These are phyloP conservation scores for Exserohilum rostratum DNA, from an alignment of 2,329 filamentous ascomycete genomes.

Conservation along the genomic window DNA sequence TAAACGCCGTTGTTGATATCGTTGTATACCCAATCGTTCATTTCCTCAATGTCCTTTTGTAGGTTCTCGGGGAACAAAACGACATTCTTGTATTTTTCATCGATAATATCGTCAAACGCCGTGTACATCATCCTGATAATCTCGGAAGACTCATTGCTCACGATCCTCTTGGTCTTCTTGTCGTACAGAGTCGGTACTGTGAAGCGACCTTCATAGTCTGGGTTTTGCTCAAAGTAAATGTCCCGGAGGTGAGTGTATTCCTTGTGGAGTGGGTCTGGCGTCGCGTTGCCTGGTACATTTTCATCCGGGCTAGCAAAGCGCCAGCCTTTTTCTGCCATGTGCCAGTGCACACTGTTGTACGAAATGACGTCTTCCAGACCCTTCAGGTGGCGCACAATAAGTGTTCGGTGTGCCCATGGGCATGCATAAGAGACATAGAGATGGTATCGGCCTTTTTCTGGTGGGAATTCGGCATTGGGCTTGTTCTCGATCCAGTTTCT, in stretches of 20 bases:
- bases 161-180: slow-evolving; percentile 74
- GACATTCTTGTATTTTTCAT: slow-evolving; percentile 51
- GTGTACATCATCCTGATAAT: slow-evolving; percentile 89
- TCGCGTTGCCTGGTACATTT: slow-evolving; percentile 60
- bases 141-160: slow-evolving; percentile 91
- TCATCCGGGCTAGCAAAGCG: slow-evolving; percentile 75
- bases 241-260: slow-evolving; percentile 77
- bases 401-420: slow-evolving; percentile 87
- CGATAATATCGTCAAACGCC: slow-evolving; percentile 71
- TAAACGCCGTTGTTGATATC: slow-evolving; percentile 61
- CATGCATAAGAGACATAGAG: slow-evolving; percentile 94
- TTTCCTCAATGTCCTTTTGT: slow-evolving; percentile 54
- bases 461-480: slow-evolving; percentile 74
- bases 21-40: slow-evolving; percentile 61
- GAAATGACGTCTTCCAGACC: slow-evolving; percentile 85
- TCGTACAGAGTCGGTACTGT: slow-evolving; percentile 90
- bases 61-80: slow-evolving; percentile 55
- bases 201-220: slow-evolving; percentile 77
- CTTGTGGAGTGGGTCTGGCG: slow-evolving; percentile 67
- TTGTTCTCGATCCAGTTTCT: slow-evolving; percentile 78
- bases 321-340: slow-evolving; percentile 80
- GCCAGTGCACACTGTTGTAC: slow-evolving; percentile 88
- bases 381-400: slow-evolving; percentile 90
- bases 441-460: slow-evolving; percentile 90
- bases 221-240: slow-evolving; percentile 77